Evolutionary conservation across 768 basidiomycete species (phyloP).

Genomic region (Pleurotus citrinopileatus): DNA sequence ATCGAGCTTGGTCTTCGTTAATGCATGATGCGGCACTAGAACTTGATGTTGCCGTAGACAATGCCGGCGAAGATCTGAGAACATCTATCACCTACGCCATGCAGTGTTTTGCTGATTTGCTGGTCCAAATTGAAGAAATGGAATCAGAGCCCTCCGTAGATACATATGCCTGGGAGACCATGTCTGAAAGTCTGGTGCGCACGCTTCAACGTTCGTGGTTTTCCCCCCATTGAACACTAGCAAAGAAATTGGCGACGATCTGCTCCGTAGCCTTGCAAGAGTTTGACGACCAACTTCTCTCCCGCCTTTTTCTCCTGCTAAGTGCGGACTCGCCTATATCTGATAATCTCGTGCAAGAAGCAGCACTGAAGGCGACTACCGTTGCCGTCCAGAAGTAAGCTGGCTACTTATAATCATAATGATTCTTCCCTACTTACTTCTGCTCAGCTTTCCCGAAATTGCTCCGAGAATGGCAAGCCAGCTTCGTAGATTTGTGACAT

Average conservation of each 20-base stretch:
- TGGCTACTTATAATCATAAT: background rate
- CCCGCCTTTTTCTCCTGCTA: constrained; percentile 68
- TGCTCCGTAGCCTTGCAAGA: constrained; percentile 72
- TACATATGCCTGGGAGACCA: constrained; percentile 91
- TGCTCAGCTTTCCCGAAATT: constrained; percentile 72
- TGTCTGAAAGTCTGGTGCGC: constrained; percentile 84
- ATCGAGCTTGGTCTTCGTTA: constrained; percentile 74
- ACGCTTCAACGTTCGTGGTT: background rate
- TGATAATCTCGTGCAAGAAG: constrained; percentile 84
- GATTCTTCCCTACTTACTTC: background rate
- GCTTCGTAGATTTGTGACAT: constrained; percentile 84
- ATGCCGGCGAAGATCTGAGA: constrained; percentile 39
- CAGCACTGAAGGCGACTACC: constrained; percentile 82
- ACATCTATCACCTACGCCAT: constrained; percentile 57
- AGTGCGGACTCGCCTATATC: constrained; percentile 80
- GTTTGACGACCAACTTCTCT: constrained; percentile 66
- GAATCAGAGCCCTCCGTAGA: constrained; percentile 76
- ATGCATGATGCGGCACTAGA: constrained; percentile 50
- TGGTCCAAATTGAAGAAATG: constrained; percentile 80
- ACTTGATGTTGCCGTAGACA: constrained; percentile 33
- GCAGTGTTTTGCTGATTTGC: constrained; percentile 75
- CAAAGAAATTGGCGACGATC: constrained; percentile 80
- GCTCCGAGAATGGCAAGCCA: constrained; percentile 73
- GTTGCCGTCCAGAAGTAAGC: constrained; percentile 80
- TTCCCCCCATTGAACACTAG: background rate